Conservation (phyloP, 1,139 yeast species). For the Debaryomycetaceae sp. region DNA sequence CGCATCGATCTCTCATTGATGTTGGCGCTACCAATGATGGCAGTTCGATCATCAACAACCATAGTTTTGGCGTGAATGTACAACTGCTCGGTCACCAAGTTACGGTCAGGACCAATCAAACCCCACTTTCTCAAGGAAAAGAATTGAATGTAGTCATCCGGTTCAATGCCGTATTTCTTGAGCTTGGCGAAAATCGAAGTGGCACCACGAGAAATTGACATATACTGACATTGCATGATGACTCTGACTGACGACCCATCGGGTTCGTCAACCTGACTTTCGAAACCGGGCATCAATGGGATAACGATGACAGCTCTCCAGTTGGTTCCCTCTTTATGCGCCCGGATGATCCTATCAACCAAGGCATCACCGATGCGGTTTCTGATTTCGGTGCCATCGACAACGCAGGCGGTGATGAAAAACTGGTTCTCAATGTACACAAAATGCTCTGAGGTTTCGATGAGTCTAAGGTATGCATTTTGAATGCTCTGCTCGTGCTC, state of each 20-base stretch:
- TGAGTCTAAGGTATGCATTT: constrained; percentile 83
- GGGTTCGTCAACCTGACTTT: constrained; percentile 86
- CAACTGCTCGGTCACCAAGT: constrained; percentile 81
- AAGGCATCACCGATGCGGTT: constrained; percentile 95
- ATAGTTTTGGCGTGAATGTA: constrained; percentile 91
- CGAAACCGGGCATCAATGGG: constrained; percentile 98
- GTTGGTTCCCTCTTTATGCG: constrained; percentile 66
- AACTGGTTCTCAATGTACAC: constrained; percentile 94
- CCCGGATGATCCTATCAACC: constrained; percentile 88
- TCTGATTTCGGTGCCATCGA: constrained; percentile 81
- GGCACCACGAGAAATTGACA: constrained; percentile 88
- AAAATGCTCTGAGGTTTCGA: constrained; percentile 89
- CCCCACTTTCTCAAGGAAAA: constrained; percentile 96
- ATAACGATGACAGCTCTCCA: constrained; percentile 93
- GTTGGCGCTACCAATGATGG: constrained; percentile 94
- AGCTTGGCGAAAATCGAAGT: constrained; percentile 86
- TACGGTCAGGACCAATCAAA: constrained; percentile 70
- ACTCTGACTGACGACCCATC: constrained; percentile 93
- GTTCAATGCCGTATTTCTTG: constrained; percentile 74
- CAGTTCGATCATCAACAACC: constrained; percentile 91
- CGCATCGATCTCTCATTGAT: constrained; percentile 94
- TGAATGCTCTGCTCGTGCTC: constrained; percentile 88
- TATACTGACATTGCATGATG: constrained; percentile 94
- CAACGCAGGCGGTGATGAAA: constrained; percentile 80
- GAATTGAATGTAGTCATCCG: constrained; percentile 88